Percentiles rank a stretch among this genome's conserved stretches.
phyloP scores from a whole-genome alignment of 1,284 basidiomycete genomes.

The Ganoderma multipileum region DNA sequence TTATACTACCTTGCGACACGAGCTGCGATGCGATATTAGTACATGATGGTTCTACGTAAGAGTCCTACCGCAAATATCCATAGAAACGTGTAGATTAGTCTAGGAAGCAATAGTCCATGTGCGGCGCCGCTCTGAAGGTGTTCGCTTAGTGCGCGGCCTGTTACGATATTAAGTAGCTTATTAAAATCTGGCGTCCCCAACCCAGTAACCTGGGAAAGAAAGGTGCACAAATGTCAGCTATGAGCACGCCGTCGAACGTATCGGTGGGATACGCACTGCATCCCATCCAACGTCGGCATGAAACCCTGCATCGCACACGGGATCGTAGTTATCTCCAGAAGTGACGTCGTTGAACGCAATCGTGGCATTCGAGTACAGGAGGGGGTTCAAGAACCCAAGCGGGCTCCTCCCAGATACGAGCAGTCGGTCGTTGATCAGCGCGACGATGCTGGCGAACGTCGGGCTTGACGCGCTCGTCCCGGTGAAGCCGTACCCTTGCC shows the following conservation, averaged over 20 bases:
- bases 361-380: slow-evolving; percentile 49
- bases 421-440: slow-evolving; percentile 66
- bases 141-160: not conserved
- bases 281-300: slow-evolving; percentile 46
- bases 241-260: not conserved
- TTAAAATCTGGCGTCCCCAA: slow-evolving; percentile 67
- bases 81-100: not conserved
- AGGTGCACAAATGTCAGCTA: not conserved
- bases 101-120: not conserved
- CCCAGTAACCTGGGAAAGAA: slow-evolving; percentile 57
- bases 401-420: slow-evolving; percentile 53
- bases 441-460: slow-evolving; percentile 63
- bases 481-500: slow-evolving; percentile 51
- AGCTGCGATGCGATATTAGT: not conserved
- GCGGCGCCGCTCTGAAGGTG: not conserved
- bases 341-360: slow-evolving; percentile 35
- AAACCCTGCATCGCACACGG: slow-evolving; percentile 46
- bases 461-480: slow-evolving; percentile 45
- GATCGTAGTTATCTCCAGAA: slow-evolving; percentile 20
- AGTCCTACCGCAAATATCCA: not conserved
- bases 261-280: slow-evolving; percentile 29
- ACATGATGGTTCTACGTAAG: not conserved
- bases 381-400: slow-evolving; percentile 69
- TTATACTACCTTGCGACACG: not conserved
- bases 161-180: slow-evolving; percentile 47